A percentile compares a stretch with the other conserved stretches of the same genome.
Conservation (phyloP, 2,329 filamentous ascomycete genomes). For the Ilyonectria robusta region DNA sequence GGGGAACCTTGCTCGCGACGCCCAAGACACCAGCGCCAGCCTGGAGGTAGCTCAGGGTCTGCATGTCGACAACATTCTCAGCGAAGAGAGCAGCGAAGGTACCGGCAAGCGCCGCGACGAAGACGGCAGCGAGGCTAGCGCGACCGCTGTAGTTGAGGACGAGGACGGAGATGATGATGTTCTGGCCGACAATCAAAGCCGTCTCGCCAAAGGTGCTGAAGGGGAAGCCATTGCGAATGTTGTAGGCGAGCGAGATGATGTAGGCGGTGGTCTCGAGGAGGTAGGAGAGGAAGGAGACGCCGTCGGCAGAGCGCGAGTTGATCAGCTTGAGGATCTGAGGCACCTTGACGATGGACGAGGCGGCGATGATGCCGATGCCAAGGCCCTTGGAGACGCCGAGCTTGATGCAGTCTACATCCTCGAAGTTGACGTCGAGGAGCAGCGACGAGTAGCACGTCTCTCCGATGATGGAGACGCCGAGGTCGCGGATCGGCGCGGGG, state of each 20-base stretch:
- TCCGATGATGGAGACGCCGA: conserved; percentile 85
- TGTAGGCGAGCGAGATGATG: conserved; percentile 93
- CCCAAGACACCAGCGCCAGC: conserved; percentile 86
- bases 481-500: conserved; percentile 80
- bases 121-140: conserved; percentile 77
- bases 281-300: conserved; percentile 92
- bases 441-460: conserved; percentile 87
- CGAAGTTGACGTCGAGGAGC: conserved; percentile 86
- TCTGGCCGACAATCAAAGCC: conserved; percentile 91
- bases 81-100: conserved; percentile 80
- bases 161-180: conserved; percentile 88
- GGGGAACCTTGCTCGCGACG: conserved; percentile 92
- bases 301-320: conserved; percentile 82
- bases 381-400: conserved; percentile 93
- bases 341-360: conserved; percentile 93
- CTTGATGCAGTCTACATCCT: conserved; percentile 85
- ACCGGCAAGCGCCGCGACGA: conserved; percentile 82
- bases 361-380: conserved; percentile 92
- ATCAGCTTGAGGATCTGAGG: conserved; percentile 96
- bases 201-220: conserved; percentile 98
- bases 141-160: conserved; percentile 87
- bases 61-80: conserved; percentile 74
- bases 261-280: conserved; percentile 91
- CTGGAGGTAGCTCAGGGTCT: conserved; percentile 81
- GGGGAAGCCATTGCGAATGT: conserved; percentile 89